Evolutionary conservation across 2,329 filamentous ascomycete species (phyloP).

Genomic region (Pseudogymnoascus verrucosus): DNA sequence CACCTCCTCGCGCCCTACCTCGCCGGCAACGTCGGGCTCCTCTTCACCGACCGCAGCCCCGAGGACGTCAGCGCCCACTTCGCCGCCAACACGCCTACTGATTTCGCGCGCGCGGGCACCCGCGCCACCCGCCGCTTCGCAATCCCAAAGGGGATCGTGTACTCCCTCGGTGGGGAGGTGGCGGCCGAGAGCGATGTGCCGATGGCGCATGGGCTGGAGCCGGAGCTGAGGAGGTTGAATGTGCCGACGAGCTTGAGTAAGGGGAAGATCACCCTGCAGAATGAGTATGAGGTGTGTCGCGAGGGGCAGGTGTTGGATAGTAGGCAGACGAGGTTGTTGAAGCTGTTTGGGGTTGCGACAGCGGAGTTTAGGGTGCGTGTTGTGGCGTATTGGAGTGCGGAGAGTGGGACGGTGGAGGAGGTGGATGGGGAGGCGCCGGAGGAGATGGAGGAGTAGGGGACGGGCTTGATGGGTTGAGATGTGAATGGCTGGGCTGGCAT

Average conservation of each 20-base stretch:
- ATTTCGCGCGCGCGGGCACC: constrained; percentile 86
- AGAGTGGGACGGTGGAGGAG: constrained; percentile 52
- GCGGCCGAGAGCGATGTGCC: constrained; percentile 75
- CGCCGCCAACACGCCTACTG: constrained; percentile 60
- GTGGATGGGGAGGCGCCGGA: constrained; percentile 30
- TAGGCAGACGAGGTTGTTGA: constrained; percentile 85
- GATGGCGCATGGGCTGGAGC: constrained; percentile 81
- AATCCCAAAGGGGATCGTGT: constrained; percentile 76
- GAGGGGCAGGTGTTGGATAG: constrained; percentile 81
- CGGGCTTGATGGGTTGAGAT: constrained; percentile 17
- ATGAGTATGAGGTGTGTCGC: constrained; percentile 56
- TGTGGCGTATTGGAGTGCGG: constrained; percentile 62
- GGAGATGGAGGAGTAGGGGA: constrained; percentile 35
- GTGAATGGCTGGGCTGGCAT: not conserved
- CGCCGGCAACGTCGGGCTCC: constrained; percentile 74
- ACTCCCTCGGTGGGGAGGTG: constrained; percentile 73
- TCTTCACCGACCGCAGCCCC: constrained; percentile 76
- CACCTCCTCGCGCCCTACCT: constrained; percentile 62
- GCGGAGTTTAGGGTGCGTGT: constrained; percentile 83
- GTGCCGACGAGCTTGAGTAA: constrained; percentile 84
- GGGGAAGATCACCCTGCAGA: constrained; percentile 70
- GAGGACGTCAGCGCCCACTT: constrained; percentile 66
- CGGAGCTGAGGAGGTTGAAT: constrained; percentile 78
- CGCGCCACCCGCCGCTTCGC: constrained; percentile 66
- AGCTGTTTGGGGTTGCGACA: constrained; percentile 85